Percentiles rank a stretch among this genome's conserved stretches.
These are phyloP conservation scores for Chlamydomonas sp. DNA, from an alignment of 139 green algal genomes.

Conservation along the genomic window DNA sequence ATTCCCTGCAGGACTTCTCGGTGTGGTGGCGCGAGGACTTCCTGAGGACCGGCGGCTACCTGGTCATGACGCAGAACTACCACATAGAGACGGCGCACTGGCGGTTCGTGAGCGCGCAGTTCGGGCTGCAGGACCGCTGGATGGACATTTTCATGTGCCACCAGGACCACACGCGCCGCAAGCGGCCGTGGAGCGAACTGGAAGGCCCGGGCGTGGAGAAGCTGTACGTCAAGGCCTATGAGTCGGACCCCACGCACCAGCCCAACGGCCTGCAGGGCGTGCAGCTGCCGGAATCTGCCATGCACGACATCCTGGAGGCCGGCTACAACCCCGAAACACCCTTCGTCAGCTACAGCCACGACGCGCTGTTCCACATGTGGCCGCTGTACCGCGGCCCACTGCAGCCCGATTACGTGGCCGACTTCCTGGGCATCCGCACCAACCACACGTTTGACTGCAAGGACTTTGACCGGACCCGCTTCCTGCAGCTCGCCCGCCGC, in stretches of 20 bases:
- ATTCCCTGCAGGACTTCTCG: neutral
- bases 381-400: neutral
- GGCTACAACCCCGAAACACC: neutral
- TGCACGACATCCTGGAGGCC: neutral
- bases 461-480: neutral
- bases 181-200: neutral
- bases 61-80: neutral
- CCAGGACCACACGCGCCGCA: neutral
- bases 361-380: neutral
- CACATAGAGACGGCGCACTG: slow-evolving; percentile 2
- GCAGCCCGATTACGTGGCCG: neutral
- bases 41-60: neutral
- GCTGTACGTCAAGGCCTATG: neutral
- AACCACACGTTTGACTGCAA: neutral
- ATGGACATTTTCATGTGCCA: neutral
- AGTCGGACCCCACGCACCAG: neutral
- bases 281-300: neutral
- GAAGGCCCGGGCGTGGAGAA: neutral
- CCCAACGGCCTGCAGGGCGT: neutral
- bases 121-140: neutral
- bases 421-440: slow-evolving; percentile 1
- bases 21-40: neutral
- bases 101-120: neutral
- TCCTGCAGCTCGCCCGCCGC: neutral
- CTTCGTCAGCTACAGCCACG: neutral